phyloP scores from a whole-genome alignment of 2,329 filamentous ascomycete genomes.

The Gyromitra esculenta region DNA sequence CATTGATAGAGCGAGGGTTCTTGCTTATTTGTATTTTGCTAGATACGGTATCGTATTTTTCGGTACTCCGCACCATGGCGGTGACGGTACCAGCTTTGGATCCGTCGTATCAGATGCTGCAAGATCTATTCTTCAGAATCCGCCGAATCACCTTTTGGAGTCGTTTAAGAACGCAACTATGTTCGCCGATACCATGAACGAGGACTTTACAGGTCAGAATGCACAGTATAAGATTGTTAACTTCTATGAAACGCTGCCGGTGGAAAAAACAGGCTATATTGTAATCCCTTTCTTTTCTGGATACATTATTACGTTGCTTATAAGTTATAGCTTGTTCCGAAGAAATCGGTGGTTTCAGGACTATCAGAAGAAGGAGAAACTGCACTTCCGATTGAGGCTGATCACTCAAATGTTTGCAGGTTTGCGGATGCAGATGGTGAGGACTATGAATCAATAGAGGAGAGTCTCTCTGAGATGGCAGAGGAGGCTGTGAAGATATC shows the following conservation, averaged over 20 bases:
- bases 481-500: not conserved
- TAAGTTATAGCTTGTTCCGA: not conserved
- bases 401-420: not conserved
- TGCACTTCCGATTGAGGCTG: not conserved
- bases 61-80: conserved; percentile 10
- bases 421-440: conserved; percentile 2
- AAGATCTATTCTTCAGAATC: not conserved
- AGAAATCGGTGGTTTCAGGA: not conserved
- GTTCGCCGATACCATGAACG: conserved; percentile 6
- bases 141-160: not conserved
- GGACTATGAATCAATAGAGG: conserved; percentile 5
- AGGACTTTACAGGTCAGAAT: conserved; percentile 6
- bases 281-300: not conserved
- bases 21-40: not conserved
- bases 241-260: conserved; percentile 6
- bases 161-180: conserved; percentile 4
- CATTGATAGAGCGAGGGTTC: not conserved
- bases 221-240: not conserved
- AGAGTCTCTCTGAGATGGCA: not conserved
- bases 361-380: conserved; percentile 6
- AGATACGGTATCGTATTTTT: conserved; percentile 19
- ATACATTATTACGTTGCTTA: not conserved
- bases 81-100: conserved; percentile 4
- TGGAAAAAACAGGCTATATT: not conserved
- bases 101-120: not conserved